phyloP scores from a whole-genome alignment of 352 stramenopile genomes.

The Globisporangium iwayamae region DNA sequence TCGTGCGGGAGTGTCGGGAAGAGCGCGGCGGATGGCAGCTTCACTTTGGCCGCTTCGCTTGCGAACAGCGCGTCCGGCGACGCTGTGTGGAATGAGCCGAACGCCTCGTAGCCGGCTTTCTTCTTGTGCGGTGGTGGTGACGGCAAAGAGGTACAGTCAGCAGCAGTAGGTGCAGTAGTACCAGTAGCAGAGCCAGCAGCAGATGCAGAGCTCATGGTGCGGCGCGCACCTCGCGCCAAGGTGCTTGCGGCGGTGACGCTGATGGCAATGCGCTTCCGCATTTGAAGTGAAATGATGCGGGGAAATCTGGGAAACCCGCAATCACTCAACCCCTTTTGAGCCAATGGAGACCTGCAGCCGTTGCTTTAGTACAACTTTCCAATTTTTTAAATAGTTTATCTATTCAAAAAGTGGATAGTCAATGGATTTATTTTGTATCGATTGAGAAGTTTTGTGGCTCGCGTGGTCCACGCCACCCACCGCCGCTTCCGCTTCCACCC shows the following conservation, averaged over 20 bases:
- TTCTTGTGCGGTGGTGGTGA: neutral
- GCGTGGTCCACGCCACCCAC: conserved; percentile 1
- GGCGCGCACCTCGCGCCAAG: neutral
- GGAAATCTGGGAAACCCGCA: neutral
- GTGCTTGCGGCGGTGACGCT: neutral
- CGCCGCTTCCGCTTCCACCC: conserved; percentile 3
- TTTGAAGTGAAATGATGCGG: neutral
- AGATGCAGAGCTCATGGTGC: conserved; percentile 1
- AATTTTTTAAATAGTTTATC: too few species aligned
- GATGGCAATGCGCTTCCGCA: neutral
- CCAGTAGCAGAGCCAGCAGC: neutral
- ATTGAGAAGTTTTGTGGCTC: neutral
- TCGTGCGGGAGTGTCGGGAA: conserved; percentile 15
- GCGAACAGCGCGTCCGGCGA: conserved; percentile 56
- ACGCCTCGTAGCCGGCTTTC: conserved; percentile 52
- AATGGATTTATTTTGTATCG: too few species aligned
- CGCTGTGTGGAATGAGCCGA: conserved; percentile 77
- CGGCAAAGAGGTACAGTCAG: neutral
- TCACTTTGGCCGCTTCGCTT: conserved; percentile 6
- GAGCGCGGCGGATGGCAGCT: conserved; percentile 12
- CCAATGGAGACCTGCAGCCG: too few species aligned
- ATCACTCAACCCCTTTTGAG: neutral
- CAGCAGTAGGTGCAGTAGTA: too few species aligned
- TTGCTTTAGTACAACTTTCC: too few species aligned
- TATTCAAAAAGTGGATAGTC: too few species aligned